Evolutionary conservation across 1,284 basidiomycete species (phyloP).

Genomic region (Apiotrichum mycotoxinovorans): DNA sequence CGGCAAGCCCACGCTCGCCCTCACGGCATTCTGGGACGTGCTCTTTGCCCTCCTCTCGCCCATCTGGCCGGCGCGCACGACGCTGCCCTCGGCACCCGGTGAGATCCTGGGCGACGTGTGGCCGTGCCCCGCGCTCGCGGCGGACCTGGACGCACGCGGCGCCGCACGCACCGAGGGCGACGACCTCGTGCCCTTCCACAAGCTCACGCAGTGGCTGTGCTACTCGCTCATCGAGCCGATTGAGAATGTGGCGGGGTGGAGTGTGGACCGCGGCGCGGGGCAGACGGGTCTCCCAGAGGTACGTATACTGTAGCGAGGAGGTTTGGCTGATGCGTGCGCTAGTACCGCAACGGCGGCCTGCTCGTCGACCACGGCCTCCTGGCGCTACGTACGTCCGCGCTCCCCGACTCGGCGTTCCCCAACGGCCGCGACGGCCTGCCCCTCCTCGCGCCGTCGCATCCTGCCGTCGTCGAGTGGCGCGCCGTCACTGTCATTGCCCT

Average conservation of each 20-base stretch:
- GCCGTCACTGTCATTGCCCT: constrained; percentile 88
- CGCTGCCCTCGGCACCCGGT: constrained; percentile 55
- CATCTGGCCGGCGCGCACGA: constrained; percentile 82
- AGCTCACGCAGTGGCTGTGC: constrained; percentile 87
- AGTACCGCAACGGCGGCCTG: constrained; percentile 89
- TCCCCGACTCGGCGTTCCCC: constrained; percentile 35
- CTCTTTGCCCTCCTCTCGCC: constrained; percentile 77
- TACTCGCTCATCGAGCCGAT: constrained; percentile 83
- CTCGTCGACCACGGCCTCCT: constrained; percentile 79
- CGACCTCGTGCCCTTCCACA: constrained; percentile 87
- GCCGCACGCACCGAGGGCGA: constrained; percentile 55
- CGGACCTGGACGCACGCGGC: constrained; percentile 21
- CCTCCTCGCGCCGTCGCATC: constrained; percentile 68
- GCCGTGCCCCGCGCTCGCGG: constrained; percentile 64
- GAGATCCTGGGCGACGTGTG: constrained; percentile 83
- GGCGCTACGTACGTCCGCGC: constrained; percentile 53
- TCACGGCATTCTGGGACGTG: constrained; percentile 72
- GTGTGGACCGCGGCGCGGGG: constrained; percentile 59
- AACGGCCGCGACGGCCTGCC: constrained; percentile 46
- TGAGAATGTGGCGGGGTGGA: constrained; percentile 71
- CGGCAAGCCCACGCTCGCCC: constrained; percentile 50
- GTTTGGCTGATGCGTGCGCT: constrained; percentile 46
- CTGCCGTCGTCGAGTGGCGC: constrained; percentile 91
- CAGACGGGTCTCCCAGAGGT: constrained; percentile 49
- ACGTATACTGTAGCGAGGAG: constrained; percentile 5